These are phyloP conservation scores for Punctularia strigosozonata DNA, from an alignment of 768 basidiomycete genomes.

Conservation along the genomic window DNA sequence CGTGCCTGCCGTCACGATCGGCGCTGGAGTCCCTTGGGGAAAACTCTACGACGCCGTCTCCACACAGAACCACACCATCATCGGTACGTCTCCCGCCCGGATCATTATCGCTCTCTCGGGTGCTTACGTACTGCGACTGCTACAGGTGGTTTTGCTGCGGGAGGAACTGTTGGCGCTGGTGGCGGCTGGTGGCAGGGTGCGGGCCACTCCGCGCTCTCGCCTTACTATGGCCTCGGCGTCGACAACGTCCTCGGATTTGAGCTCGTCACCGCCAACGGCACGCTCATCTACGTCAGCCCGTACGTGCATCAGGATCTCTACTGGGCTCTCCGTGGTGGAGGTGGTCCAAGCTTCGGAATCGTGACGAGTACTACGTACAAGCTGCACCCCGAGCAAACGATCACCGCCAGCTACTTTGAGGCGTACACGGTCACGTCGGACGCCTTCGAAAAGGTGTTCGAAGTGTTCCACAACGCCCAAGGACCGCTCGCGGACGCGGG, in stretches of 20 bases:
- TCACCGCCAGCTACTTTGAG: slow-evolving; percentile 16
- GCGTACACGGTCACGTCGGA: slow-evolving; percentile 21
- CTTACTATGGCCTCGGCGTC: slow-evolving; percentile 32
- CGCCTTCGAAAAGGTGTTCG: slow-evolving; percentile 17
- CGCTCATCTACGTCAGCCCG: slow-evolving; percentile 23
- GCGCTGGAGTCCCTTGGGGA: slow-evolving; percentile 34
- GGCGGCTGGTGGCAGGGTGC: slow-evolving; percentile 39
- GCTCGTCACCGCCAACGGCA: slow-evolving; percentile 30
- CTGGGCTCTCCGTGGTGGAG: slow-evolving; percentile 38
- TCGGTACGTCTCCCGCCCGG: too few relatives aligned
- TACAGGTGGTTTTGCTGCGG: slow-evolving; percentile 28
- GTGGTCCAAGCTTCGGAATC: slow-evolving; percentile 36
- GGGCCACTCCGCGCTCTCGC: slow-evolving; percentile 29
- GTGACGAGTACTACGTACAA: slow-evolving; percentile 34
- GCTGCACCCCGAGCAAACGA: slow-evolving; percentile 26
- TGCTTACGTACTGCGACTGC: too few relatives aligned
- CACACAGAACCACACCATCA: slow-evolving; percentile 25
- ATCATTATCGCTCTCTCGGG: too few relatives aligned
- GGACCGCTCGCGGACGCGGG: slow-evolving; percentile 27
- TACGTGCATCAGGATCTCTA: slow-evolving; percentile 30
- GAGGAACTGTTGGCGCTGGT: slow-evolving; percentile 32
- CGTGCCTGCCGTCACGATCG: slow-evolving; percentile 16
- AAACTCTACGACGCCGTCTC: slow-evolving; percentile 29
- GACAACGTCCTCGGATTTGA: slow-evolving; percentile 36
- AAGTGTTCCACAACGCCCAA: slow-evolving; percentile 22